These are phyloP conservation scores for Astrephomene gubernaculifera DNA, from an alignment of 139 green algal genomes.

Conservation along the genomic window DNA sequence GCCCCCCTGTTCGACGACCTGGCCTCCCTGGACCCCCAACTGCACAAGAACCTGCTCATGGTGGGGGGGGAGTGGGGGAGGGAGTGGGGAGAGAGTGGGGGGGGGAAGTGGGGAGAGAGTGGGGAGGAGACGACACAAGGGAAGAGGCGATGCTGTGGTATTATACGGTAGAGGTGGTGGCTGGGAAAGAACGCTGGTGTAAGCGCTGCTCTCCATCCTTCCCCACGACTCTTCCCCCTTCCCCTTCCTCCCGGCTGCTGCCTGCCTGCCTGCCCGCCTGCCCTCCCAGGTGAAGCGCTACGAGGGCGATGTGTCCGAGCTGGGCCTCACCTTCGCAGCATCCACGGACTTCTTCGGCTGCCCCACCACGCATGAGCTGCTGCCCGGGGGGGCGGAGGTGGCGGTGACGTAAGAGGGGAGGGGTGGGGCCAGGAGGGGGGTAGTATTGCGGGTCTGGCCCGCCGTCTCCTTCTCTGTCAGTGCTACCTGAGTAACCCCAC, in stretches of 20 bases:
- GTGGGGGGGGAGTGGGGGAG: conserved; percentile 8
- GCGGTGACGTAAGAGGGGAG: conserved; percentile 20
- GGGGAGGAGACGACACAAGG: too few species aligned
- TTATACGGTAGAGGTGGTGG: too few species aligned
- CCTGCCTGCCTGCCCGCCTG: background rate
- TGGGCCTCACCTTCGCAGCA: conserved; percentile 84
- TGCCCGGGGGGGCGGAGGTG: conserved; percentile 64
- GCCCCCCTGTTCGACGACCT: conserved; percentile 82
- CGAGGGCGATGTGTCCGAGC: conserved; percentile 71
- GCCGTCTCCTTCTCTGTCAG: background rate
- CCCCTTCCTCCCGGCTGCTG: background rate
- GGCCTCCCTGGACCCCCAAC: conserved; percentile 68
- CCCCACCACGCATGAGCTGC: conserved; percentile 66
- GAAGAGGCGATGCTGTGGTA: too few species aligned
- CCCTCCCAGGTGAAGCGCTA: conserved; percentile 75
- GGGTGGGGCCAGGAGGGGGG: background rate
- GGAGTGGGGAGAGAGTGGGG: background rate
- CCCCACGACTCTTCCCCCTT: background rate
- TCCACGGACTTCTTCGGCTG: conserved; percentile 49
- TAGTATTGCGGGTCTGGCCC: background rate
- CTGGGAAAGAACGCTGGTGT: too few species aligned
- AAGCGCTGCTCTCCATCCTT: too few species aligned
- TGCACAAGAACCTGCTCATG: conserved; percentile 56
- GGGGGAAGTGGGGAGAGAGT: background rate
- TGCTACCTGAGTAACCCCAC: background rate